Base-by-base conservation (phyloP, 2,329 filamentous ascomycete species). In the Colletotrichum sp. region DNA sequence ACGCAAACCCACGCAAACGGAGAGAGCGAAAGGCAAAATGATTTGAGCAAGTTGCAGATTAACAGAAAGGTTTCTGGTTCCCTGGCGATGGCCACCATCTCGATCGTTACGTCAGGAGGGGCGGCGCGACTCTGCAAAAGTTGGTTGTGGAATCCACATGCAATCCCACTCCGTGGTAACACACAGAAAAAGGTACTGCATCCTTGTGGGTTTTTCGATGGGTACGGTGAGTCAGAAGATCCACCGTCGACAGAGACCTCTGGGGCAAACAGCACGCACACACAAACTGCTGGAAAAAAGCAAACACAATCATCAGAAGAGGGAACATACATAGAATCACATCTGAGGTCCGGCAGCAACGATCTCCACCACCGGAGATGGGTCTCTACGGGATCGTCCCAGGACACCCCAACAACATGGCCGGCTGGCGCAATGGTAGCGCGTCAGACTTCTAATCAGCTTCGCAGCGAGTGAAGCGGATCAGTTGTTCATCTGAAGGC, bases 381-480 rank as follows among this genome's bases (percentile, higher is more conserved):
- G 55, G 55, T 67, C 52, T 4, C 70, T 4, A 8, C 52, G 27
- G 5, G 61, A 13, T 36, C 48, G 3, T 34, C 8, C 25, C 8
- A 18, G 22, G 5, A 5, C 15, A 34, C 2, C 36, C 36, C 12
- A 13, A 32, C 28, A 7, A 10, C 16, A 30, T 18, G 73, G 73
- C 73, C 73, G 73, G 70, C 73, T 75, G 73, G 73, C 73, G 69
- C 70, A 75, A 75, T 75, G 73, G 73, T 75, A 75, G 73, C 69
- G 73, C 73, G 39, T 73, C 73, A 75, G 73, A 75, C 73, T 75
- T 75, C 73, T 75, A 75, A 3, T 30, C 34, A n/a, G 61, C 15
- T 64, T 12, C n/a, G n/a, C n/a, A n/a, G n/a, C n/a, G n/a, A n/a
- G 36, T 1, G 43, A 22, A 55, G 36, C 15, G 5, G 64, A 15